Evolutionary conservation across 176 grass and related monocot genomes (phyloP), one percentile per base, ranked within the genome.

Genomic region (Oryza australiensis): DNA sequence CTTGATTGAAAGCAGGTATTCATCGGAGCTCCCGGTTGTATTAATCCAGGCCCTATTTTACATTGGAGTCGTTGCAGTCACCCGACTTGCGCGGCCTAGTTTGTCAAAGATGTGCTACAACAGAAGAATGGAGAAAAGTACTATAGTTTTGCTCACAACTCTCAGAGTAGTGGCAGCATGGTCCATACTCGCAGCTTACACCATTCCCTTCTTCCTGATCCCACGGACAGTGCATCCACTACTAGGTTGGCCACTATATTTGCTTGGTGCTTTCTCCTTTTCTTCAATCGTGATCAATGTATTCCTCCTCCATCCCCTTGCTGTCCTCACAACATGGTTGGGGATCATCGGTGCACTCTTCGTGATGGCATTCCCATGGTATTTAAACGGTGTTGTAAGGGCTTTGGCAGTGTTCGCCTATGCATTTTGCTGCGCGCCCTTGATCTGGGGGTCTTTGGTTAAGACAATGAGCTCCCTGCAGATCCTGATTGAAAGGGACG

Each of bases 341-440:
- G 93, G 90, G 34, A 77, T 98, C 35, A 66, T 91, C 0, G 96
- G 96, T 2, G 65, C 89, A 0, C 84, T 98, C 41, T 87, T 90
- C 35, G 89, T 98, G 53, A 93, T 95, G 92, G 90, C 90, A 79
- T 95, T 74, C 43, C 96, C 96, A 27, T 98, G 89, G 90, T 98
- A 95, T 26, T 85, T 84, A 40, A 86, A 98, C 13, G 92, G 96
- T 70, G 64, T 98, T 22, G 76, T 86, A 20, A 87, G 96, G 64
- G 96, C 93, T 3, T 66, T 98, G 87, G 72, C 73, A 15, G 66
- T 98, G 28, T 93, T 90, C 14, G 75, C 79, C 0, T 98, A 95
- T 9, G 82, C 93, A 0, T 91, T 95, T 60, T 98, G 93, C 82
- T 95, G 87, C 1, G 82, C 96, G 0, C 96, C 96, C 7, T 24